Conservation (phyloP, 768 basidiomycete genomes). For the Chlorophyllum brunneum region DNA sequence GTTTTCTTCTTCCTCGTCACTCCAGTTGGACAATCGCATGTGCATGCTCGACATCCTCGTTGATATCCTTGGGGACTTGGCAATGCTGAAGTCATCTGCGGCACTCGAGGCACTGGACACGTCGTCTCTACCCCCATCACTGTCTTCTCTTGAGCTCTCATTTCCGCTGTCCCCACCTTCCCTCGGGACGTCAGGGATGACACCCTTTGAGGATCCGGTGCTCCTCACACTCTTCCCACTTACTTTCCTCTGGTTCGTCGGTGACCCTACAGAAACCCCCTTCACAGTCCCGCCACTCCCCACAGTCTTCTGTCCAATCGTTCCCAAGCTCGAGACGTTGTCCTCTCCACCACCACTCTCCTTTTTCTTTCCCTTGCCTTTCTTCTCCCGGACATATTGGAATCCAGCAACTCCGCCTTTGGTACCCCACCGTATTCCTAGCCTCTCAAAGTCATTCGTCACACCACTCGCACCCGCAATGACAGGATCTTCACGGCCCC, state of each 20-base stretch:
- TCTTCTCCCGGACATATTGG: slow-evolving; percentile 11
- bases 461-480: slow-evolving; percentile 4
- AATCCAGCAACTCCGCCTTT: slow-evolving; percentile 7
- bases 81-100: slow-evolving; percentile 13
- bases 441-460: slow-evolving; percentile 4
- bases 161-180: slow-evolving; percentile 10
- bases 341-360: slow-evolving; percentile 4
- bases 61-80: no score
- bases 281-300: slow-evolving; percentile 15
- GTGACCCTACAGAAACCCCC: slow-evolving; percentile 6
- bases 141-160: slow-evolving; percentile 12
- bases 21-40: slow-evolving; percentile 25
- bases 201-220: neutral
- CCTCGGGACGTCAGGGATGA: neutral
- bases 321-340: slow-evolving; percentile 11
- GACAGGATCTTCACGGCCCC: slow-evolving; percentile 13
- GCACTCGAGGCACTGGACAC: neutral
- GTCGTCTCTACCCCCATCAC: slow-evolving; percentile 10
- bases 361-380: slow-evolving; percentile 16
- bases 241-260: slow-evolving; percentile 5
- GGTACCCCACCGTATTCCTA: slow-evolving; percentile 5
- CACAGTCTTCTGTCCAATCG: slow-evolving; percentile 10
- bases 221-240: slow-evolving; percentile 11
- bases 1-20: slow-evolving; percentile 31
- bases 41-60: slow-evolving; percentile 16